Evolutionary conservation across 129 eudicot species (phyloP).

Genomic region (Arctium lappa): DNA sequence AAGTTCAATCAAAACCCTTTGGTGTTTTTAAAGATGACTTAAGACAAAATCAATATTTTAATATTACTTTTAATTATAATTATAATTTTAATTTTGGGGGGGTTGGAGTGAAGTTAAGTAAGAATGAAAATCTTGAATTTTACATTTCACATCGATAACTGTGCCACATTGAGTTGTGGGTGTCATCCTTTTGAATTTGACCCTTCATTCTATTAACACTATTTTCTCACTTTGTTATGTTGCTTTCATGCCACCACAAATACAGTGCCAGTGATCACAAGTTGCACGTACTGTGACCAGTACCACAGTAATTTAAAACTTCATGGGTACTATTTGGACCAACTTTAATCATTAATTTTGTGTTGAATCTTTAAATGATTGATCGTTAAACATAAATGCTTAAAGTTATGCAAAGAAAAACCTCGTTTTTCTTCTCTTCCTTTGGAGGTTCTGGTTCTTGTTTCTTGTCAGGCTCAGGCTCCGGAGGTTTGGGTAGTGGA

Average conservation of each 20-base stretch:
- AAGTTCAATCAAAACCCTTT: background rate
- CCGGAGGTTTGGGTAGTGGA: slow-evolving; percentile 66
- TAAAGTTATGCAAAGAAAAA: slow-evolving; percentile 17
- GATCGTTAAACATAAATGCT: background rate
- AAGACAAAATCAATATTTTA: too few relatives aligned
- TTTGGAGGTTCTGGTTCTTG: slow-evolving; percentile 31
- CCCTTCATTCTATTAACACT: slow-evolving; percentile 19
- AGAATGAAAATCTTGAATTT: background rate
- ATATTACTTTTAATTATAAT: too few relatives aligned
- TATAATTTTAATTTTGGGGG: too few relatives aligned
- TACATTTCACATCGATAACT: slow-evolving; percentile 6
- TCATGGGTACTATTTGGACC: slow-evolving; percentile 21
- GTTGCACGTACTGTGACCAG: slow-evolving; percentile 16
- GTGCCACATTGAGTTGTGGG: slow-evolving; percentile 27
- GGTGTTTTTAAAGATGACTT: background rate
- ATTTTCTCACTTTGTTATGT: slow-evolving; percentile 21
- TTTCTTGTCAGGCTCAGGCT: slow-evolving; percentile 22
- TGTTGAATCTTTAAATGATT: slow-evolving; percentile 7
- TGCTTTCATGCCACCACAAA: slow-evolving; percentile 37
- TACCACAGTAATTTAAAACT: slow-evolving; percentile 3
- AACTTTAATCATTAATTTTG: slow-evolving; percentile 1
- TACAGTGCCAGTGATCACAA: slow-evolving; percentile 28
- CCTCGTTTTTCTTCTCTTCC: slow-evolving; percentile 63
- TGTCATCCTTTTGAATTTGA: slow-evolving; percentile 3
- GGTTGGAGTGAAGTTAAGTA: background rate